Base-by-base conservation (phyloP, 2,329 filamentous ascomycete species). In the Trichoderma koningii region DNA sequence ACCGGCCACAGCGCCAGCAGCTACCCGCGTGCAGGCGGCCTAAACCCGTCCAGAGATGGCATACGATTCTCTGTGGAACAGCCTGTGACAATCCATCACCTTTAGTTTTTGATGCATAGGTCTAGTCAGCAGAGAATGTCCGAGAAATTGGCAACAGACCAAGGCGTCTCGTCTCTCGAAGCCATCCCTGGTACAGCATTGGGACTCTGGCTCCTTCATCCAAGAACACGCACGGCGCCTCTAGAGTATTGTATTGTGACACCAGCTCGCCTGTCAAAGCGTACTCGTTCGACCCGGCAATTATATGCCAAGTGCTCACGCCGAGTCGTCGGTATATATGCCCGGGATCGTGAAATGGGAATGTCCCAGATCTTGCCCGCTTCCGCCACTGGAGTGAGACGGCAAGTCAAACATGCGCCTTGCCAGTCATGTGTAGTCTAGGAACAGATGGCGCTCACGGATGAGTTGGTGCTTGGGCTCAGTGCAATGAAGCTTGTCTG, bases 251-350 rank as follows among this genome's bases (percentile, higher is more conserved):
- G 9, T 9, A 9, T 5, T 41, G 63, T 65, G 38, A 48, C 63
- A 61, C 63, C 28, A 30, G 48, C 55, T 65, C 63, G 63, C 48
- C 55, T 65, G 63, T 65, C 55, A 65, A 60, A 44, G 55, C 47
- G 30, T 19, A 41, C 50, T 30, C 30, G 14, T 55, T 48, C 19
- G 47, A 17, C 55, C 41, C 30, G 42, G 48, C 47, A 38, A 1
- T 14, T 14, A 21, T 26, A 42, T 55, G 50, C 21, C 10, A 19
- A 60, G 21, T 38, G 26, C 28, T 21, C 15, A n/a, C 30, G 41
- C 17, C 19, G 38, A 23, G 28, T 60, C 45, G 30, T 50, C 14
- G 26, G 41, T 60, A 50, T 48, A 34, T 41, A 19, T n/a, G 21
- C 21, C 63, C 42, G 30, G 48, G 48, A 60, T 65, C 56, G 41